phyloP scores from a whole-genome alignment of 1,284 basidiomycete species.

The Papiliotrema fonsecae region DNA sequence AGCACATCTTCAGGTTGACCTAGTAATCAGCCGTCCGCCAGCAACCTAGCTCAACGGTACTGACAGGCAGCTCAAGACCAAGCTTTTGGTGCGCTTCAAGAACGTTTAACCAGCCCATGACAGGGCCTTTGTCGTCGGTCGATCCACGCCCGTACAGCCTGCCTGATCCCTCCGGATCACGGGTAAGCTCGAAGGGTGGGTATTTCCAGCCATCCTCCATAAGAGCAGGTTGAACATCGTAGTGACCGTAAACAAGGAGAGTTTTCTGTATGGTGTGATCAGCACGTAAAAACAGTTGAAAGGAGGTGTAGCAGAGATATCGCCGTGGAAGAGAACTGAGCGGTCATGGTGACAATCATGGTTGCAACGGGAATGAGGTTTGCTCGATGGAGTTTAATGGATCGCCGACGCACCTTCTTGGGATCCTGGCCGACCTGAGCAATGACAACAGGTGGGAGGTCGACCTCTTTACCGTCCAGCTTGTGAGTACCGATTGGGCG shows the following conservation, averaged over 20 bases:
- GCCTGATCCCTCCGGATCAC: slow-evolving; percentile 52
- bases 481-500: slow-evolving; percentile 74
- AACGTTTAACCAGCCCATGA: slow-evolving; percentile 92
- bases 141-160: slow-evolving; percentile 80
- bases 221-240: slow-evolving; percentile 53
- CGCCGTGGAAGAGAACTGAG: background rate
- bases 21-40: slow-evolving; percentile 3
- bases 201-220: slow-evolving; percentile 86
- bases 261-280: slow-evolving; percentile 59
- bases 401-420: slow-evolving; percentile 54
- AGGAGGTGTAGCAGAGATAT: slow-evolving; percentile 3
- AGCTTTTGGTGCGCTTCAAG: slow-evolving; percentile 78
- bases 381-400: no score
- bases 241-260: slow-evolving; percentile 86
- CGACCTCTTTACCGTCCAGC: slow-evolving; percentile 68
- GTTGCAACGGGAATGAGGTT: no score
- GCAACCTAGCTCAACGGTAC: slow-evolving; percentile 1
- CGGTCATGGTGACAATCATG: background rate
- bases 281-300: slow-evolving; percentile 7
- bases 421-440: slow-evolving; percentile 78
- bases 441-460: slow-evolving; percentile 82
- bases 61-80: slow-evolving; percentile 69
- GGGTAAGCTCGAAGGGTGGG: slow-evolving; percentile 78
- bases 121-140: slow-evolving; percentile 88
- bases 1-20: slow-evolving; percentile 87